Conservation (phyloP, 495 filamentous ascomycete genomes). For the Xylaria acuta region DNA sequence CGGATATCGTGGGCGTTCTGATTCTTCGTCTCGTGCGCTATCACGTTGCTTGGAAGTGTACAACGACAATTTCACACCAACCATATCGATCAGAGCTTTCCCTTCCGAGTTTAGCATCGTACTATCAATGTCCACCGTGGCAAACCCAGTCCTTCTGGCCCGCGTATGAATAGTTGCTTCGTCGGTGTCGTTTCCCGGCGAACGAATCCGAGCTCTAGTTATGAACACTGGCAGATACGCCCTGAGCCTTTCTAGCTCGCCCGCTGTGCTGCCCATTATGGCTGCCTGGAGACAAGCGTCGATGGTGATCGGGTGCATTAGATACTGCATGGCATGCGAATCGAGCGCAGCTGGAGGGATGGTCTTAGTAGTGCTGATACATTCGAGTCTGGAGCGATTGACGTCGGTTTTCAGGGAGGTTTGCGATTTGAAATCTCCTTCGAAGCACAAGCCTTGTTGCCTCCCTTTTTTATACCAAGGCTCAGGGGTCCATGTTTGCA, state of each 20-base stretch:
- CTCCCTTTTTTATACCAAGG: background rate
- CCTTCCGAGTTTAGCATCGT: background rate
- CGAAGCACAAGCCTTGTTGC: background rate
- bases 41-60: background rate
- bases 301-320: conserved; percentile 9
- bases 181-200: background rate
- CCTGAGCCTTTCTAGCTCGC: background rate
- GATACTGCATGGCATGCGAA: background rate
- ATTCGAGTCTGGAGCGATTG: background rate
- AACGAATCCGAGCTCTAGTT: background rate
- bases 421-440: background rate
- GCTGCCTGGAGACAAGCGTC: conserved; percentile 16
- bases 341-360: background rate
- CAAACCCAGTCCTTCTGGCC: background rate
- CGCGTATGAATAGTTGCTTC: background rate
- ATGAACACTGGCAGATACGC: conserved; percentile 11
- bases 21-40: background rate
- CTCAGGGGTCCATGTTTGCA: background rate
- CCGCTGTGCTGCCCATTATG: background rate
- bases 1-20: background rate
- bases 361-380: background rate
- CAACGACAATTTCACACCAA: background rate
- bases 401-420: background rate
- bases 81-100: background rate
- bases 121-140: background rate